Evolutionary conservation across 2,329 filamentous ascomycete genomes (phyloP).

Genomic region (Epichloe sp.): DNA sequence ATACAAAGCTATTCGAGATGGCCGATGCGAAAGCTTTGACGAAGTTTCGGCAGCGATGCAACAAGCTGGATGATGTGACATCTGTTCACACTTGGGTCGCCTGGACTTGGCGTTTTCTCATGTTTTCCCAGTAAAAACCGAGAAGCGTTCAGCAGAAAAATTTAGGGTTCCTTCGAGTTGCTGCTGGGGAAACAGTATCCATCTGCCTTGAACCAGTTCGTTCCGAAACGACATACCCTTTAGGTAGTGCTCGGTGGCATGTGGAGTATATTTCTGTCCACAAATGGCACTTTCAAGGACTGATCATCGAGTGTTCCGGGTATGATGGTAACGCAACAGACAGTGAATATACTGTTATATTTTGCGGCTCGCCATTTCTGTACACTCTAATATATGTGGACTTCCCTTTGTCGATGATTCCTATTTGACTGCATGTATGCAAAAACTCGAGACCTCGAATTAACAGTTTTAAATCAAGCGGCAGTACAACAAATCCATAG

Average conservation of each 20-base stretch:
- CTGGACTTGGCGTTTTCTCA: constrained; percentile 58
- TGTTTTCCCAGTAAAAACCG: constrained; percentile 68
- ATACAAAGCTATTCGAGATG: constrained; percentile 3
- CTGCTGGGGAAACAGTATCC: constrained; percentile 12
- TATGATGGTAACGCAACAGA: background rate
- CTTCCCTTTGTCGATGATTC: background rate
- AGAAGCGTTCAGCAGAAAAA: constrained; percentile 61
- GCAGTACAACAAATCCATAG: background rate
- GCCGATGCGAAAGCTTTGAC: constrained; percentile 12
- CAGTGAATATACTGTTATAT: background rate
- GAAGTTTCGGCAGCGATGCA: constrained; percentile 47
- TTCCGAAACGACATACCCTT: background rate
- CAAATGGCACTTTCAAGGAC: background rate
- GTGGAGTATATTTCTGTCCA: background rate
- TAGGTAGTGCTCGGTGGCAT: background rate
- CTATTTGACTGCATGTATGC: background rate
- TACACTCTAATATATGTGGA: background rate
- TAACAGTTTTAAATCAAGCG: no score
- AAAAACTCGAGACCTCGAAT: no score
- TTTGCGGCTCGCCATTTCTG: background rate
- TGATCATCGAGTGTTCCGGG: background rate
- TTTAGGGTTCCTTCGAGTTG: constrained; percentile 21
- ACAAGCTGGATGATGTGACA: constrained; percentile 42
- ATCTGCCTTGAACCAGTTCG: background rate
- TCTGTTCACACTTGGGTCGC: constrained; percentile 42